These are phyloP conservation scores for Cafeteria roenbergensis DNA, from an alignment of 108 stramenopile species.

Conservation along the genomic window DNA sequence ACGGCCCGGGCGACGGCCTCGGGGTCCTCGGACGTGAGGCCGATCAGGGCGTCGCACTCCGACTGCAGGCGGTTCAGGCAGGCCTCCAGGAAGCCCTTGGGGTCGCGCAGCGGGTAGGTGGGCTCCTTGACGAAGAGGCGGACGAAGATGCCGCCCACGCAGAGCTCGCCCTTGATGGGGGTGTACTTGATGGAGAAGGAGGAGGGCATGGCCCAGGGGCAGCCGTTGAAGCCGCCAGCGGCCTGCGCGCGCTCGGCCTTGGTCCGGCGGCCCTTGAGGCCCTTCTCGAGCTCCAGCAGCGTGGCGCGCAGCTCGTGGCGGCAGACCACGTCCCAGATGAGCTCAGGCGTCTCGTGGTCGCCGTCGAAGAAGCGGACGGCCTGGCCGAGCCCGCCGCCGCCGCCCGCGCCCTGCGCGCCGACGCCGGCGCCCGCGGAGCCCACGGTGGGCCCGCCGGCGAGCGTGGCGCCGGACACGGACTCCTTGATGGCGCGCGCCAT, in stretches of 20 bases:
- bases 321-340: conserved; percentile 60
- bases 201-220: conserved; percentile 30
- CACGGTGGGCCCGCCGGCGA: background rate
- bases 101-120: conserved; percentile 57
- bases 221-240: background rate
- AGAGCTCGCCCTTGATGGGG: conserved; percentile 47
- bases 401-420: background rate
- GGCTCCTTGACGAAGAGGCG: conserved; percentile 62
- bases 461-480: background rate
- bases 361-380: conserved; percentile 45
- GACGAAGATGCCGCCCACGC: conserved; percentile 60
- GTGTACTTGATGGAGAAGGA: conserved; percentile 35
- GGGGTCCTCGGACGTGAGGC: conserved; percentile 23
- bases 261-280: too few relatives aligned
- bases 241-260: conserved; percentile 15
- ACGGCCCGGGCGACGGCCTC: background rate
- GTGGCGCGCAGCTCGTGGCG: conserved; percentile 46
- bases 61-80: conserved; percentile 44
- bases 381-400: background rate
- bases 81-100: conserved; percentile 50
- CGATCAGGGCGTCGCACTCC: conserved; percentile 32
- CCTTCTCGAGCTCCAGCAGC: conserved; percentile 8
- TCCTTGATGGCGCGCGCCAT: background rate
- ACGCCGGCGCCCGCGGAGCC: background rate
- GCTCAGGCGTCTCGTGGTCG: conserved; percentile 56